These are phyloP conservation scores for Hortiboletus campestris DNA, from an alignment of 768 basidiomycete species.

Conservation along the genomic window DNA sequence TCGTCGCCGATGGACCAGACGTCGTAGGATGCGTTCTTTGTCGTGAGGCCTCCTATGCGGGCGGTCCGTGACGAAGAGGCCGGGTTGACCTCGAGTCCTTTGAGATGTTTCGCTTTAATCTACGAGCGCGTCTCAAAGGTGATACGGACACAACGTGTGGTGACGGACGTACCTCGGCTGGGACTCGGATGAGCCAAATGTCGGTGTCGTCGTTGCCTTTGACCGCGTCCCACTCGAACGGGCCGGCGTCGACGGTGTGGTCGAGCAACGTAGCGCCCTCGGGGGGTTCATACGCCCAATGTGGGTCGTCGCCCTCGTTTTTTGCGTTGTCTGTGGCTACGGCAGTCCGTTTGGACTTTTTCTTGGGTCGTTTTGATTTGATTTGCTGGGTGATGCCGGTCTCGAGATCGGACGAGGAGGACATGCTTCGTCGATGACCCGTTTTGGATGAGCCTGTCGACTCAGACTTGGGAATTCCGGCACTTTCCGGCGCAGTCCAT, in stretches of 20 bases:
- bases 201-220: conserved; percentile 57
- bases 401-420: conserved; percentile 26
- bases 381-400: conserved; percentile 3
- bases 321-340: conserved; percentile 32
- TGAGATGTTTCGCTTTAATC: conserved; percentile 67
- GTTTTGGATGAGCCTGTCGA: too few species aligned
- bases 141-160: too few species aligned
- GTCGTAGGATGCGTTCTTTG: conserved; percentile 58
- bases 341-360: conserved; percentile 4
- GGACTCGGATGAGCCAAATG: conserved; percentile 69
- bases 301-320: conserved; percentile 53
- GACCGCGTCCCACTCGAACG: conserved; percentile 70
- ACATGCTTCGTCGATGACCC: conserved; percentile 10
- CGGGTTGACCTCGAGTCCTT: conserved; percentile 47
- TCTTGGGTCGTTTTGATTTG: conserved; percentile 11
- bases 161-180: conserved; percentile 54
- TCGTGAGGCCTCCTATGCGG: conserved; percentile 48
- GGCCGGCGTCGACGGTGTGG: conserved; percentile 40
- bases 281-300: conserved; percentile 64
- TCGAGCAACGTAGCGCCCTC: conserved; percentile 48
- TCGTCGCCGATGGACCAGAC: conserved; percentile 58
- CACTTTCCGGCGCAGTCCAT: too few species aligned
- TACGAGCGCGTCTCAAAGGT: conserved; percentile 23
- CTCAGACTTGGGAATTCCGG: too few species aligned
- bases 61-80: conserved; percentile 40